Percentiles rank a stretch among this genome's conserved stretches.
These are phyloP conservation scores for Naganishia friedmannii DNA, from an alignment of 768 basidiomycete genomes.

Conservation along the genomic window DNA sequence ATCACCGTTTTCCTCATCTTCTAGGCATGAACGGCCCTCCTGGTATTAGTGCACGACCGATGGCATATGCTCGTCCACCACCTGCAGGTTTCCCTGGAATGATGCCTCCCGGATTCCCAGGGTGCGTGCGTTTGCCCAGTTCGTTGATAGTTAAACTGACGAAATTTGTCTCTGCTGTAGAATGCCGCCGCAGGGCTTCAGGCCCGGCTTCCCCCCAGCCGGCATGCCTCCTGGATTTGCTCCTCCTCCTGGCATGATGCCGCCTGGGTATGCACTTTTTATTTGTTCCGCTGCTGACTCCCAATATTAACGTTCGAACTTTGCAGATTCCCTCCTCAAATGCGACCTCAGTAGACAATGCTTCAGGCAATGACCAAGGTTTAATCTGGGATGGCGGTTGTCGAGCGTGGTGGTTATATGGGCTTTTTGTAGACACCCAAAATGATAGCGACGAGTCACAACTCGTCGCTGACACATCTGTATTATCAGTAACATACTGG, in stretches of 20 bases:
- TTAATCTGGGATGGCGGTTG: too few relatives aligned
- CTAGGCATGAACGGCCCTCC: conserved; percentile 18
- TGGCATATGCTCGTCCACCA: conserved; percentile 53
- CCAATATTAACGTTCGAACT: background rate
- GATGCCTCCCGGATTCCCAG: conserved; percentile 62
- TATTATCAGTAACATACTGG: conserved; percentile 19
- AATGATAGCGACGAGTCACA: conserved; percentile 5
- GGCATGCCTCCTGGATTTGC: conserved; percentile 49
- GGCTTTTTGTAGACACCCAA: background rate
- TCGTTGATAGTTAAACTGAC: background rate
- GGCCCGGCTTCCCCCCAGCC: conserved; percentile 51
- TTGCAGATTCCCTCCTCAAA: conserved; percentile 17
- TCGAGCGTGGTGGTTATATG: background rate
- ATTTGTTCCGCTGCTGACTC: too few relatives aligned
- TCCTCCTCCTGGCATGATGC: conserved; percentile 50
- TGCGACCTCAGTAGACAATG: conserved; percentile 19
- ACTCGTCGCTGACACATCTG: conserved; percentile 3
- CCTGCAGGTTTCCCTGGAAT: conserved; percentile 56
- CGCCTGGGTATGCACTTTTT: conserved; percentile 46
- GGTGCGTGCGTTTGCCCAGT: conserved; percentile 1
- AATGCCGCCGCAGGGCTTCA: conserved; percentile 49
- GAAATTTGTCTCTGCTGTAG: background rate
- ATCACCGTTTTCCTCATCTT: background rate
- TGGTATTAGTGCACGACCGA: conserved; percentile 53
- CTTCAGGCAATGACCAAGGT: background rate